phyloP scores from a whole-genome alignment of 805 yeast genomes.

The Monosporozyma solicola region DNA sequence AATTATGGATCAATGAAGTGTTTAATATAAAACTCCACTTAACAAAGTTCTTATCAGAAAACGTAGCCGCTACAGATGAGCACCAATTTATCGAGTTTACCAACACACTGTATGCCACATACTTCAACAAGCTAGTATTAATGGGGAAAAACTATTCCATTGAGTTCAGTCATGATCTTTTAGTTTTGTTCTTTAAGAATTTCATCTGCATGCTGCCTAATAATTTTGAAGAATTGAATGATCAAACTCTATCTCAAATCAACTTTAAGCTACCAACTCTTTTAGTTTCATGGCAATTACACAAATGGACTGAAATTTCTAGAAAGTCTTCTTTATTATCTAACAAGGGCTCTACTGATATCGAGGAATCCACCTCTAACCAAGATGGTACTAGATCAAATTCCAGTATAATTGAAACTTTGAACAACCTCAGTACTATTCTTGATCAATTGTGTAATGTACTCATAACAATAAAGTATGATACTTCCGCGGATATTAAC shows the following conservation, averaged over 20 bases:
- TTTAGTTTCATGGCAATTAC: slow-evolving; percentile 23
- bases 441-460: slow-evolving; percentile 11
- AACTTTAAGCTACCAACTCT: slow-evolving; percentile 22
- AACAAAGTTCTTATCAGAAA: slow-evolving; percentile 17
- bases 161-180: slow-evolving; percentile 16
- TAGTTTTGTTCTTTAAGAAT: slow-evolving; percentile 12
- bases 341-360: slow-evolving; percentile 3
- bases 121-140: slow-evolving; percentile 22
- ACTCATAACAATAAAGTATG: slow-evolving; percentile 4
- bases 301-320: slow-evolving; percentile 23
- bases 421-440: slow-evolving; percentile 6
- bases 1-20: slow-evolving; percentile 19
- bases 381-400: neutral
- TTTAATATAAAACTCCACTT: slow-evolving; percentile 16
- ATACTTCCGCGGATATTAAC: neutral
- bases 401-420: neutral
- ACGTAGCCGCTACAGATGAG: slow-evolving; percentile 3
- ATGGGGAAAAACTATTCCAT: slow-evolving; percentile 22
- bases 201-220: slow-evolving; percentile 12
- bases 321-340: slow-evolving; percentile 5
- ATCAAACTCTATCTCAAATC: slow-evolving; percentile 10
- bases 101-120: slow-evolving; percentile 14
- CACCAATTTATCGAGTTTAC: slow-evolving; percentile 6
- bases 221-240: slow-evolving; percentile 5
- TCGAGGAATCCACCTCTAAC: slow-evolving; percentile 3